Base-by-base conservation (phyloP, 306 rosid genomes). In the Alnus rubra region DNA sequence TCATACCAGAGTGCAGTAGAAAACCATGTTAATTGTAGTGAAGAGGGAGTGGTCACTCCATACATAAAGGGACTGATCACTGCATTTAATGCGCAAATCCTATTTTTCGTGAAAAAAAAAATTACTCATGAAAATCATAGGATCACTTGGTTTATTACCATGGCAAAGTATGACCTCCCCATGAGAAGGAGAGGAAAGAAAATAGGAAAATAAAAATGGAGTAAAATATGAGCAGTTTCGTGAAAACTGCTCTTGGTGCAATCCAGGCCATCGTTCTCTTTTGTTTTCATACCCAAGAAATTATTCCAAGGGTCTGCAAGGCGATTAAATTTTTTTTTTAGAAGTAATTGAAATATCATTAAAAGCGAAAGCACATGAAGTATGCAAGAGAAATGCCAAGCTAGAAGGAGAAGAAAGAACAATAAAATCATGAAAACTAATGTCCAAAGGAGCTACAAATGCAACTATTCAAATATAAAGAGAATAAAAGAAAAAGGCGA, bases 251-350 rank as follows among this genome's bases (percentile, higher is more conserved):
- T 39, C 45, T 60, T 28, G 67, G 67, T 60, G 39, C 67, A 30
- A 28, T 60, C 62, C 16, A 76, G 60, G 58, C n/a, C 49, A 50
- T 51, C 52, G 64, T 31, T 64, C 74, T 76, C 71, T 48, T 62
- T 62, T n/a, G 62, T 63, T 62, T 62, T 28, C 33, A 62, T 56
- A 47, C 16, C 48, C 58, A 44, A 75, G 44, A 42, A 58, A 74
- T 56, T 48, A 62, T 45, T 47, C 35, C 4, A 2, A 62, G 13
- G 31, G 35, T 60, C 31, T 48, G 30, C 62, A 9, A 23, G 69
- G 48, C 23, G 49, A 31, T 31, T 1, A 9, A 23, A 60, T 23
- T 23, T 23, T 23, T 23, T 23, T 23, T 23, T 23, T 23, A 23
- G 0, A 23, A 23, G 28, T 23, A 23, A 23, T 23, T 23, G 28